Conservation (phyloP, 148 eudicot genomes). For the Fallopia convolvulus region DNA sequence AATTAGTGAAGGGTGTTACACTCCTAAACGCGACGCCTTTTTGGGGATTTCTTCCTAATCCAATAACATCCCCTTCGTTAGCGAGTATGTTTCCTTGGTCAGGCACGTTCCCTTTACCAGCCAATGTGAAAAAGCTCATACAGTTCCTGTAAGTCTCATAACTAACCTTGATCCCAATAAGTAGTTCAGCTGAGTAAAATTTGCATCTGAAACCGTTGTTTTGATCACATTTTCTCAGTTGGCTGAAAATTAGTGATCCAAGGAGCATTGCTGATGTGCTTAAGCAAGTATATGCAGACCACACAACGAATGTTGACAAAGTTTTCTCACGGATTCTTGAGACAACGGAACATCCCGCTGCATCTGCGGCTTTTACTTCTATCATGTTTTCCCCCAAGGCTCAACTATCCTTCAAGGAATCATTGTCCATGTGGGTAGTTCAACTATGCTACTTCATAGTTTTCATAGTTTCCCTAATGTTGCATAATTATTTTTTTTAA, state of each 20-base stretch:
- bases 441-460: not conserved
- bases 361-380: slow-evolving; percentile 84
- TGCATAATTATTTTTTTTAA: no score
- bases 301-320: slow-evolving; percentile 74
- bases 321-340: slow-evolving; percentile 70
- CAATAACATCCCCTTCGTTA: slow-evolving; percentile 59
- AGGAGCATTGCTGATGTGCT: slow-evolving; percentile 68
- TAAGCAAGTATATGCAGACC: slow-evolving; percentile 93
- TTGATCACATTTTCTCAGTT: slow-evolving; percentile 31
- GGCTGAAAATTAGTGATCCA: slow-evolving; percentile 94
- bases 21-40: slow-evolving; percentile 94
- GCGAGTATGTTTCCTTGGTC: slow-evolving; percentile 76
- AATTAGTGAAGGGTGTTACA: slow-evolving; percentile 82
- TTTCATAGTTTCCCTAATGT: not conserved
- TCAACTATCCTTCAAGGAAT: slow-evolving; percentile 59
- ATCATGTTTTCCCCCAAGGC: slow-evolving; percentile 89
- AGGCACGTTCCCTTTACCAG: slow-evolving; percentile 91
- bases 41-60: slow-evolving; percentile 96
- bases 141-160: slow-evolving; percentile 47
- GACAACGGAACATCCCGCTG: slow-evolving; percentile 87
- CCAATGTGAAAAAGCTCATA: slow-evolving; percentile 50
- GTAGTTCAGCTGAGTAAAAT: not conserved
- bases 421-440: slow-evolving; percentile 48
- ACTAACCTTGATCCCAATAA: not conserved
- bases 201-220: not conserved